Conservation (phyloP, 352 stramenopile species). For the Globisporangium yorkense region DNA sequence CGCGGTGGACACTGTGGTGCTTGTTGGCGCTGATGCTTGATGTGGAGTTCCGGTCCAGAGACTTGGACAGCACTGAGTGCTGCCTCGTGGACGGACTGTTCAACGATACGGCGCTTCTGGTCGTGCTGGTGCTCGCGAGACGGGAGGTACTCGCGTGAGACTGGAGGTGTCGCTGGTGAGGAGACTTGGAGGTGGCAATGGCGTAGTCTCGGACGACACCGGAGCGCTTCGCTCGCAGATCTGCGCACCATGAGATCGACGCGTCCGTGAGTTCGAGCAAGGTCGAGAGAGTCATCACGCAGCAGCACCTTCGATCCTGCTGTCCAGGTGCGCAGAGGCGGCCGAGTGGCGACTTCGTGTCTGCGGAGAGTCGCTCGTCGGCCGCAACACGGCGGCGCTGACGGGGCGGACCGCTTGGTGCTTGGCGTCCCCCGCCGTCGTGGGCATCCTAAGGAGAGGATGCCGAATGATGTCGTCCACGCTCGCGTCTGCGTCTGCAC, state of each 20-base stretch:
- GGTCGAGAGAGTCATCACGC: neutral
- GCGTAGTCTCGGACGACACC: constrained; percentile 3
- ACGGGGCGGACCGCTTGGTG: neutral
- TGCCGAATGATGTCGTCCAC: too few relatives aligned
- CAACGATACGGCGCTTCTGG: neutral
- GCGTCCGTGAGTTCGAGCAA: neutral
- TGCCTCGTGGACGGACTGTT: neutral
- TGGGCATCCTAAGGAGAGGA: neutral
- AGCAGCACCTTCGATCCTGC: constrained; percentile 9
- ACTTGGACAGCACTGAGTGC: neutral
- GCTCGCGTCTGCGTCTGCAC: too few relatives aligned
- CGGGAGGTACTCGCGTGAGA: neutral
- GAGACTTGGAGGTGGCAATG: constrained; percentile 11
- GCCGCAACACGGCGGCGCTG: neutral
- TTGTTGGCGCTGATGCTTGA: neutral
- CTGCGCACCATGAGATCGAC: neutral
- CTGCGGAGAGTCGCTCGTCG: neutral
- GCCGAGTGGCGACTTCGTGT: neutral
- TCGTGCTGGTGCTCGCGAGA: neutral
- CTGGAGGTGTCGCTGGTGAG: constrained; percentile 8
- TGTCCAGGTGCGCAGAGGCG: constrained; percentile 1
- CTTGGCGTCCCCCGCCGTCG: neutral
- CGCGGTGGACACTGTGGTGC: neutral
- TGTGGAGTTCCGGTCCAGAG: neutral
- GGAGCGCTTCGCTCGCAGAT: constrained; percentile 8